Evolutionary conservation across 257 asterid genomes (phyloP).

Genomic region (Solanum habrochaites): DNA sequence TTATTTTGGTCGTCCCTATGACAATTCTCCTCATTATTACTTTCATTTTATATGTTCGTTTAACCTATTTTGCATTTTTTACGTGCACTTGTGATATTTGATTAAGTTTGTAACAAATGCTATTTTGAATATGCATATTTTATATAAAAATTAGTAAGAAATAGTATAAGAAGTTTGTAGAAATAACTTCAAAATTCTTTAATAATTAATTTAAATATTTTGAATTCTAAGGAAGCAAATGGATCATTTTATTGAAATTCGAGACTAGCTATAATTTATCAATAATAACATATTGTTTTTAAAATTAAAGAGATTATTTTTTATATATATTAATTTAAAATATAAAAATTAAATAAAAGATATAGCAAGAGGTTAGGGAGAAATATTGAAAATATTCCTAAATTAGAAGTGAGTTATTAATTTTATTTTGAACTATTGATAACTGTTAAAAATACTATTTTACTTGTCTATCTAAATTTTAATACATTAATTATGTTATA

Average conservation of each 20-base stretch:
- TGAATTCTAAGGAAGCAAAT: background rate
- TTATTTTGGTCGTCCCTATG: background rate
- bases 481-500: no score
- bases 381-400: accelerated
- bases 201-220: background rate
- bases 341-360: no score
- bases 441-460: accelerated
- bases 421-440: accelerated
- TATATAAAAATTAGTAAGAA: background rate
- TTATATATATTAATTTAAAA: no score
- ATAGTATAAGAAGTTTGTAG: background rate
- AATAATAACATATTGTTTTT: background rate
- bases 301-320: background rate
- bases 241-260: background rate
- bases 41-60: background rate
- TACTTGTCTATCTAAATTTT: background rate
- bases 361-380: background rate
- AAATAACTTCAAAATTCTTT: background rate
- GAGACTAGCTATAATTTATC: background rate
- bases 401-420: no score
- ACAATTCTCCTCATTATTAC: background rate
- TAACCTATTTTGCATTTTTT: background rate
- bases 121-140: no score
- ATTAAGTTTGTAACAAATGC: background rate
- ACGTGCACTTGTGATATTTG: background rate